Conservation (phyloP, 1,284 basidiomycete species). For the Caloboletus inedulis region DNA sequence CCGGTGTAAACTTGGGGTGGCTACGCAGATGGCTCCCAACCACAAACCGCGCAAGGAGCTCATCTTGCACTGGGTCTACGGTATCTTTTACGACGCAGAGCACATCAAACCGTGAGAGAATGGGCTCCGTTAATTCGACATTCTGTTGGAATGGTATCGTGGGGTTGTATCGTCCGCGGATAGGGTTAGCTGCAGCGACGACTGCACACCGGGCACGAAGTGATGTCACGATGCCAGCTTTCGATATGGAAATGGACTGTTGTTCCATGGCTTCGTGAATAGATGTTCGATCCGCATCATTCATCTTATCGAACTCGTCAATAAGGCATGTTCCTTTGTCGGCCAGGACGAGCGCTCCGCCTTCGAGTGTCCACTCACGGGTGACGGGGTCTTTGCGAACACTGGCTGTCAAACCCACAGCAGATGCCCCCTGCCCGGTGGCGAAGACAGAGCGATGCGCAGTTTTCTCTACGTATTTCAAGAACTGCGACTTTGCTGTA, state of each 20-base stretch:
- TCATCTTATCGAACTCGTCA: constrained; percentile 99
- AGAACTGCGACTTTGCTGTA: constrained; percentile 98
- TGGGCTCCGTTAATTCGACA: constrained; percentile 97
- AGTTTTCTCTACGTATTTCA: constrained; percentile 99
- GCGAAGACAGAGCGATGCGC: constrained; percentile 97
- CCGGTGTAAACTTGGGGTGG: constrained; percentile 89
- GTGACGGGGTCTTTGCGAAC: constrained; percentile 98
- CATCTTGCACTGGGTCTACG: constrained; percentile 96
- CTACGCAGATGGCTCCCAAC: constrained; percentile 94
- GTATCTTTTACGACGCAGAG: constrained; percentile 98
- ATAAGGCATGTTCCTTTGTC: constrained; percentile 99
- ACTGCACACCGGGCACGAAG: constrained; percentile 97
- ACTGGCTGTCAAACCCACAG: constrained; percentile 97
- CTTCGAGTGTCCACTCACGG: constrained; percentile 97
- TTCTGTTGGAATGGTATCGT: constrained; percentile 98
- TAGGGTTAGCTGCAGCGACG: constrained; percentile 96
- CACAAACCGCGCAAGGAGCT: constrained; percentile 94
- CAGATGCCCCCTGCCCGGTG: constrained; percentile 96
- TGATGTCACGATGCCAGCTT: constrained; percentile 97
- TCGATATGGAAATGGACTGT: constrained; percentile 99
- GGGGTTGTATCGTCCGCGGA: constrained; percentile 95
- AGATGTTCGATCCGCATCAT: constrained; percentile 94
- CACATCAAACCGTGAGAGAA: constrained; percentile 98
- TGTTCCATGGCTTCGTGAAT: constrained; percentile 99
- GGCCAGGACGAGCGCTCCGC: constrained; percentile 94